Base-by-base conservation (phyloP, 179 eudicot genomes). In the Carnegiea gigantea region DNA sequence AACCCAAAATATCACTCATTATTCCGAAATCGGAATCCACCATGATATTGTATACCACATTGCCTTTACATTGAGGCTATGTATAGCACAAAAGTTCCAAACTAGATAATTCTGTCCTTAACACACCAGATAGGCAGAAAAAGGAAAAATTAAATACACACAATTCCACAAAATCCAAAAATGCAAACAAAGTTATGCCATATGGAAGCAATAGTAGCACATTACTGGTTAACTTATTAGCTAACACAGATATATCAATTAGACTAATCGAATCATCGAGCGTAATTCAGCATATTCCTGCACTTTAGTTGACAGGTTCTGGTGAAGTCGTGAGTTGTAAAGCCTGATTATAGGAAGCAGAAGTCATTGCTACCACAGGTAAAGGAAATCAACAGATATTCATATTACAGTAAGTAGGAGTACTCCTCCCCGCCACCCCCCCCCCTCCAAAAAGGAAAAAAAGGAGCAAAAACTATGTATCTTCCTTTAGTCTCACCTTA, bases 401-500 rank as follows among this genome's bases (percentile, higher is more conserved):
- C n/a, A n/a, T n/a, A n/a, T 51, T 51, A 51, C 5, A 51, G 14
- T 20, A 12, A 51, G 17, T 51, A 51, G 18, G 57, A 12, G 14
- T 10, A 51, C 9, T 0, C n/a, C n/a, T 28, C 30, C 30, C 30
- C 30, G 0, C 57, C 44, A 6, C 44, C 36, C 36, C 36, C 36
- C 36, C 36, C 57, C 44, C 44, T 0, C 3, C 3, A 7, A 40
- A 40, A 40, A 40, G 8, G 9, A 38, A 40, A 7, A 40, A 40
- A 40, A 7, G 44, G 44, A 40, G 44, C 44, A 40, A 40, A 40
- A 40, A 12, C 18, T 13, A 51, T 14, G 20, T 20, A 57, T 57
- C 70, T 48, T 30, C 40, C 75, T 49, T 24, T 5, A 62, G 59
- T n/a, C 72, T 86, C 79, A 96, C 99, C 95, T 87, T 92, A 53